Percentiles rank a stretch among this genome's conserved stretches.
phyloP scores from a whole-genome alignment of 1,139 yeast species.

The Geotrichum klebahnii region DNA sequence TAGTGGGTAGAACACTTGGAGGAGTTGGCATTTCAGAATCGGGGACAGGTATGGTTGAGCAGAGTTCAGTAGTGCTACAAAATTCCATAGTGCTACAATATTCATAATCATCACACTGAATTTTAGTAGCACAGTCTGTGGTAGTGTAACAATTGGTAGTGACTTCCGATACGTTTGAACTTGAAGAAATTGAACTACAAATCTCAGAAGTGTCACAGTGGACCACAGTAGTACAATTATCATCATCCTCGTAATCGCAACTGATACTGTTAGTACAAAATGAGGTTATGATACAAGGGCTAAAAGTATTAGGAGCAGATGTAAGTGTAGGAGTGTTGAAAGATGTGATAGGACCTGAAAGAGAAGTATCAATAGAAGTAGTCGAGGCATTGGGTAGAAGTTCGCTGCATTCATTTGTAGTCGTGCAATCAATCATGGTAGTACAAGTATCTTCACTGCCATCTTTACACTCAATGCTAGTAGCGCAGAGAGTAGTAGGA shows the following conservation, averaged over 20 bases:
- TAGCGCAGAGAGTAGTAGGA: slow-evolving; percentile 15
- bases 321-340: background rate
- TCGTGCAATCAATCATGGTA: background rate
- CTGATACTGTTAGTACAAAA: background rate
- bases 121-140: background rate
- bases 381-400: background rate
- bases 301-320: background rate
- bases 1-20: too few species aligned
- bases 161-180: too few species aligned
- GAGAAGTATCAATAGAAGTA: background rate
- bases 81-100: background rate
- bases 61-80: background rate
- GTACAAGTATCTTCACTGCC: background rate
- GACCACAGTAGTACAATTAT: background rate
- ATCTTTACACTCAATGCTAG: slow-evolving; percentile 1
- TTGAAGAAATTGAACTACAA: too few species aligned
- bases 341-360: background rate
- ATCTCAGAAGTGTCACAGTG: too few species aligned
- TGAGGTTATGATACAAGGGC: background rate
- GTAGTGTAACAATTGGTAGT: background rate
- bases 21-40: too few species aligned
- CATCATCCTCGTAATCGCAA: slow-evolving; percentile 2
- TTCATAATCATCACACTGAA: too few species aligned
- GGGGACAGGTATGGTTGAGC: too few species aligned
- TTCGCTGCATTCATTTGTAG: background rate